These are phyloP conservation scores for Cynanchum wilfordii DNA, from an alignment of 257 asterid genomes.

Conservation along the genomic window DNA sequence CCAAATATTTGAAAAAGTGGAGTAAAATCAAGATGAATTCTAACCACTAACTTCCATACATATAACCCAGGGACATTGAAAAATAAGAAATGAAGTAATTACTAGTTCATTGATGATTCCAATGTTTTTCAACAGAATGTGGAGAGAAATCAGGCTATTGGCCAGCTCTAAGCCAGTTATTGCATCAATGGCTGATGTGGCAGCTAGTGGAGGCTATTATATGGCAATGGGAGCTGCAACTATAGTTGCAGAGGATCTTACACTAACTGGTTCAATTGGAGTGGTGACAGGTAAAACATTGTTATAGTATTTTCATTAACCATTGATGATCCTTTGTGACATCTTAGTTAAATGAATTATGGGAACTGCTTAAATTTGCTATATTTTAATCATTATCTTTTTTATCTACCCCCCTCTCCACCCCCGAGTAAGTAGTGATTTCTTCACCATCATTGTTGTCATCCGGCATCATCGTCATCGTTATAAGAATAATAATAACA, in stretches of 20 bases:
- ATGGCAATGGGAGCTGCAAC: slow-evolving; percentile 92
- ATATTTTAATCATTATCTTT: neutral
- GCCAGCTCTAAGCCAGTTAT: slow-evolving; percentile 85
- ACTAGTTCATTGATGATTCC: slow-evolving; percentile 12
- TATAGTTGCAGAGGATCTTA: slow-evolving; percentile 88
- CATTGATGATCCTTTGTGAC: neutral
- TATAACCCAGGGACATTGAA: neutral
- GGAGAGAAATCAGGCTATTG: slow-evolving; percentile 96
- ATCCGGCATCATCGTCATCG: neutral
- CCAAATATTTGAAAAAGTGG: neutral
- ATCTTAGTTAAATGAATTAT: neutral
- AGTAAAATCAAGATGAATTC: neutral
- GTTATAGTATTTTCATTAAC: neutral
- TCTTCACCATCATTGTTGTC: neutral
- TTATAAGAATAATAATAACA: neutral
- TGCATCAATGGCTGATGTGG: slow-evolving; percentile 98
- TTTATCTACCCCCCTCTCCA: neutral
- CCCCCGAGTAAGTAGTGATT: too few species aligned
- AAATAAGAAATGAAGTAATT: neutral
- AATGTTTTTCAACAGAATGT: slow-evolving; percentile 59
- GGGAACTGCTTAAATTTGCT: neutral
- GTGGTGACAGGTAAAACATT: slow-evolving; percentile 76
- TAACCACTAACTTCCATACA: neutral
- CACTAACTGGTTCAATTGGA: slow-evolving; percentile 96
- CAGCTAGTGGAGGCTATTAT: slow-evolving; percentile 99